Conservation (phyloP, 2,329 filamentous ascomycete species). For the Zymoseptoria brevis region DNA sequence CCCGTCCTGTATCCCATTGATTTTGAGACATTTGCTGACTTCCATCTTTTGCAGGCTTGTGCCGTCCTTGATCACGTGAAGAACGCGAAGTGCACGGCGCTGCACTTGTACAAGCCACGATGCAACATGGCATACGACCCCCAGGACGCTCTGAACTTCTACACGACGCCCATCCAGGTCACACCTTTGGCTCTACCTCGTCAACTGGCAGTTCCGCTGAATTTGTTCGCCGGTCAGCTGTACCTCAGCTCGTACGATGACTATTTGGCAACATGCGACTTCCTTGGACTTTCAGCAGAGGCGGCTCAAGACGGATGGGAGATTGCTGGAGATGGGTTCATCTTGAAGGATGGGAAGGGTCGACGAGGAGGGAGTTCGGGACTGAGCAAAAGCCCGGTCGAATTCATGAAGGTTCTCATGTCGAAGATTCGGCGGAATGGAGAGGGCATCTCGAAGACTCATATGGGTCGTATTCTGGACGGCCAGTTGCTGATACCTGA, state of each 20-base stretch:
- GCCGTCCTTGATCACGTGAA: neutral
- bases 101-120: conserved; percentile 48
- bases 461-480: conserved; percentile 21
- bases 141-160: conserved; percentile 40
- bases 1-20: no score
- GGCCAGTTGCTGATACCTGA: conserved; percentile 10
- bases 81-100: conserved; percentile 16
- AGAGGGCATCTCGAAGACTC: conserved; percentile 20
- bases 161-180: conserved; percentile 10
- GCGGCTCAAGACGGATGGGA: conserved; percentile 11
- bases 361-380: conserved; percentile 6
- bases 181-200: conserved; percentile 10
- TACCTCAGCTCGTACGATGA: conserved; percentile 51
- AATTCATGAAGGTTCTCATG: conserved; percentile 19
- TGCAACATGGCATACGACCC: conserved; percentile 30
- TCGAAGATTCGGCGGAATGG: conserved; percentile 18
- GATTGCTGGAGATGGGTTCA: conserved; percentile 19
- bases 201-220: conserved; percentile 43
- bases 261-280: conserved; percentile 35
- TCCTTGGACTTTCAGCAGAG: conserved; percentile 12
- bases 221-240: conserved; percentile 60
- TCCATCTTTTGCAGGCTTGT: neutral
- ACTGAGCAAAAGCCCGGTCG: conserved; percentile 13
- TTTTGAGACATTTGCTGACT: no score
- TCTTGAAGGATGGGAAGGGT: conserved; percentile 10